A percentile compares a stretch with the other conserved stretches of the same genome.
These are phyloP conservation scores for Lyophyllum shimeji DNA, from an alignment of 768 basidiomycete genomes.

Conservation along the genomic window DNA sequence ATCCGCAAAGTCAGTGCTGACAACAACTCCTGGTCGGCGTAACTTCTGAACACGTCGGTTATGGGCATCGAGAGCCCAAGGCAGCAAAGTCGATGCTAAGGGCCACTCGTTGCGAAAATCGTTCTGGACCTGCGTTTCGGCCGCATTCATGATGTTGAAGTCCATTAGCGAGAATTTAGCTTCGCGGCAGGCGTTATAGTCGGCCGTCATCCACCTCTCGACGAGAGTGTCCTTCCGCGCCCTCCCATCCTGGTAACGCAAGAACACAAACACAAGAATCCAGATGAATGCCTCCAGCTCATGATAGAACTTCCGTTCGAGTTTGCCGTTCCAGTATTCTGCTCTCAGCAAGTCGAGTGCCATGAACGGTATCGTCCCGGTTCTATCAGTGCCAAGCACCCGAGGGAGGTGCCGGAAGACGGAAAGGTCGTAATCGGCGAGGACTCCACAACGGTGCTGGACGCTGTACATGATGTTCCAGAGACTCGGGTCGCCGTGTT, in stretches of 20 bases:
- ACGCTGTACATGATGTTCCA: not conserved
- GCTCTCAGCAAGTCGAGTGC: not conserved
- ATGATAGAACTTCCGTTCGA: not conserved
- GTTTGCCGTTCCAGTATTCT: not conserved
- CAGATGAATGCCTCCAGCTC: not conserved
- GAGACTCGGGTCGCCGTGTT: not conserved
- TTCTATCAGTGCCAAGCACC: not conserved
- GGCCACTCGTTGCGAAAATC: not conserved
- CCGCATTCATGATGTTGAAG: not conserved
- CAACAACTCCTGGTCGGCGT: not conserved
- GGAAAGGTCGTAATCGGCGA: not conserved
- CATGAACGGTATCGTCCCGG: not conserved
- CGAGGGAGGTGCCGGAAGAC: not conserved
- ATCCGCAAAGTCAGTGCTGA: not conserved
- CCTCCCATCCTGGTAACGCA: not conserved
- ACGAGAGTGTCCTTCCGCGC: not conserved
- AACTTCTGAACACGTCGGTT: not conserved
- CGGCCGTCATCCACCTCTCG: not conserved
- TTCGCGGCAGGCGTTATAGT: not conserved
- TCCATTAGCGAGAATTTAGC: not conserved
- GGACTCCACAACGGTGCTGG: not conserved
- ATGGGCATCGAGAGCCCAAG: not conserved
- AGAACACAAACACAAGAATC: not conserved
- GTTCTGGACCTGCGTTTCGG: not conserved
- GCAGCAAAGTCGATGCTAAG: not conserved